phyloP scores from a whole-genome alignment of 2,329 filamentous ascomycete genomes.

The Diaporthe humulicola region DNA sequence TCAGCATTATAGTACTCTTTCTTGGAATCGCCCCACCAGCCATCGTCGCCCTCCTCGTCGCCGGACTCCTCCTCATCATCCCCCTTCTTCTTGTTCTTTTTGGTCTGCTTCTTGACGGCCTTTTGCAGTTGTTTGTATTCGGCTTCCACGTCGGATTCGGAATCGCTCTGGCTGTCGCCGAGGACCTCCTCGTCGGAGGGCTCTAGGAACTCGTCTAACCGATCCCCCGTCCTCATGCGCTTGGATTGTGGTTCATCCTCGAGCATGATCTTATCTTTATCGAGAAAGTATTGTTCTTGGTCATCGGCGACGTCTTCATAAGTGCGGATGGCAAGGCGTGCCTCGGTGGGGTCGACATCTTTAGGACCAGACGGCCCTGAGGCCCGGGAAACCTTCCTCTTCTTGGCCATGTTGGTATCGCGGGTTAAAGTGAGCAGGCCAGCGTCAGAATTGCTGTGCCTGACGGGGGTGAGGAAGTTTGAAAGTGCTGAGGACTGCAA shows the following conservation, averaged over 20 bases:
- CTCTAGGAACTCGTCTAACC: constrained; percentile 74
- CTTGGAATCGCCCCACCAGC: constrained; percentile 88
- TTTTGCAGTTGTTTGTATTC: constrained; percentile 40
- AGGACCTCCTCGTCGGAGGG: constrained; percentile 73
- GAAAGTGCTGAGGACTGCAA: background rate
- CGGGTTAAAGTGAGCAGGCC: background rate
- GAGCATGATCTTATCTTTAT: constrained; percentile 87
- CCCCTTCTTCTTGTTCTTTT: constrained; percentile 63
- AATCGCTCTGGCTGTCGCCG: constrained; percentile 42
- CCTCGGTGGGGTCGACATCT: constrained; percentile 68
- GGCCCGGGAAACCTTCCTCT: constrained; percentile 76
- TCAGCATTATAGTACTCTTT: constrained; percentile 96
- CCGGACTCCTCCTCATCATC: constrained; percentile 62
- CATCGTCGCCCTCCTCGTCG: constrained; percentile 70
- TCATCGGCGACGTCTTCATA: constrained; percentile 92
- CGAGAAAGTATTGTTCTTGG: constrained; percentile 92
- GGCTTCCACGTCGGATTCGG: constrained; percentile 45
- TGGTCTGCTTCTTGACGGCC: constrained; percentile 42
- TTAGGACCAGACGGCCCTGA: constrained; percentile 63
- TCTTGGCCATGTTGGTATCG: constrained; percentile 67
- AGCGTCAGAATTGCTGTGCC: background rate
- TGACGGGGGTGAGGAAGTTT: background rate
- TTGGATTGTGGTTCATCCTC: constrained; percentile 86
- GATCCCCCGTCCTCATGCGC: constrained; percentile 76
- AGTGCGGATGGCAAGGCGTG: constrained; percentile 72